These are phyloP conservation scores for Paraphaeosphaeria sporulosa DNA, from an alignment of 2,329 filamentous ascomycete genomes.

Conservation along the genomic window DNA sequence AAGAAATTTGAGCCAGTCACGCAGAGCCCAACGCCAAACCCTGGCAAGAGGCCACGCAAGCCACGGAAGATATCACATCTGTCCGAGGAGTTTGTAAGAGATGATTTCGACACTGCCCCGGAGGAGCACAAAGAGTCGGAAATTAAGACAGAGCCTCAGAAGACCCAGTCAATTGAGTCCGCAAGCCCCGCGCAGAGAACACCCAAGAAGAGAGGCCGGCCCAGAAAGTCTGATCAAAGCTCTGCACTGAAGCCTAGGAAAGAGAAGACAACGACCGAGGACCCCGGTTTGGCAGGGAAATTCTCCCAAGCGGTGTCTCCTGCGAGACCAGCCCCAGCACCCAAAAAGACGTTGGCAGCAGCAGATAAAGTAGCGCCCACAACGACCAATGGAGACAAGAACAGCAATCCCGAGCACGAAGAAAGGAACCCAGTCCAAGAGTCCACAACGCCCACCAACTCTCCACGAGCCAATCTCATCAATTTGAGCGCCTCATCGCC, in stretches of 20 bases:
- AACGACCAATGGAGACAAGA: neutral
- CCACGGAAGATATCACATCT: conserved; percentile 15
- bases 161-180: neutral
- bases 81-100: conserved; percentile 19
- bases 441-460: neutral
- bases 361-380: neutral
- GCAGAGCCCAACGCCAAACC: neutral
- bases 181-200: conserved; percentile 3
- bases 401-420: neutral
- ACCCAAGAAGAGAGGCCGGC: conserved; percentile 5
- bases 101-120: conserved; percentile 17
- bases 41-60: conserved; percentile 15
- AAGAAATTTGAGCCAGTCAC: neutral
- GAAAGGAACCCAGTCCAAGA: neutral
- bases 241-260: conserved; percentile 7
- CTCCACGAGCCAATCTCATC: neutral
- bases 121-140: neutral
- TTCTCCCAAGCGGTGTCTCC: neutral
- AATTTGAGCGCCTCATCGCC: neutral
- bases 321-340: neutral
- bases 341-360: neutral
- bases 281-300: neutral
- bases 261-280: neutral
- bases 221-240: conserved; percentile 12
- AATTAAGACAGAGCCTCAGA: neutral